Evolutionary conservation across 106 monocot genomes (phyloP), one percentile per base, ranked within the genome.

Genomic region (Dendrobium catenatum): DNA sequence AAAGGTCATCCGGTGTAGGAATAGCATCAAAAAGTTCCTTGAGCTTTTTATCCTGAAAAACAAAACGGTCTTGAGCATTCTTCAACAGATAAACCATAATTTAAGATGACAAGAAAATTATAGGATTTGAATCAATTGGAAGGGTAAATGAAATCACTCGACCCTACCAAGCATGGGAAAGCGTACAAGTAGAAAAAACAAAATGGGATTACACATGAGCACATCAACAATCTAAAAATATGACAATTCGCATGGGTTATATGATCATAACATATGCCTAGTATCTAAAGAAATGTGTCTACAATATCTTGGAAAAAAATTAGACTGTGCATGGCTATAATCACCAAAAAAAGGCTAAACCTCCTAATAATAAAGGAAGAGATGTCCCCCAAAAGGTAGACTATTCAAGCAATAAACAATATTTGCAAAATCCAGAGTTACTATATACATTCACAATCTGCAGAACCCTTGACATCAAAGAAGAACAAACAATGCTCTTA

Each of bases 41-140:
- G 43, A 99, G 90, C 81, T 87, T 99, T 87, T 93, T 95, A 79
- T 99, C 99, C 99, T 99, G 86, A 68, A 89, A 27, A 26, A 76
- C 19, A 51, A 75, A 1, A 42, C 11, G 7, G 27, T 8, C 22
- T 51, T 26, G 3, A 76, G 26, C 17, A 76, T 49, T 48, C 26
- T 76, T 76, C 22, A 42, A 43, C 74, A 74, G 8, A 42, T 74
- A 2, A n/a, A 43, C 1, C 19, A 76, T 49, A 76, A 42, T 46
- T 16, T 9, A 49, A 76, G 26, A 49, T 48, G 19, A 37, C 37
- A 26, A 76, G 15, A 37, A 15, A 76, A 48, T 11, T 31, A 15
- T 16, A 2, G 4, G 70, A 33, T 70, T 70, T 33, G 33, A 70
- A 70, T 29, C 37, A 70, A 70, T 70, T 9, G 29, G 33, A 70